Percentiles rank a stretch among this genome's conserved stretches.
These are phyloP conservation scores for Aspergillus brasiliensis DNA, from an alignment of 2,329 filamentous ascomycete genomes.

Conservation along the genomic window DNA sequence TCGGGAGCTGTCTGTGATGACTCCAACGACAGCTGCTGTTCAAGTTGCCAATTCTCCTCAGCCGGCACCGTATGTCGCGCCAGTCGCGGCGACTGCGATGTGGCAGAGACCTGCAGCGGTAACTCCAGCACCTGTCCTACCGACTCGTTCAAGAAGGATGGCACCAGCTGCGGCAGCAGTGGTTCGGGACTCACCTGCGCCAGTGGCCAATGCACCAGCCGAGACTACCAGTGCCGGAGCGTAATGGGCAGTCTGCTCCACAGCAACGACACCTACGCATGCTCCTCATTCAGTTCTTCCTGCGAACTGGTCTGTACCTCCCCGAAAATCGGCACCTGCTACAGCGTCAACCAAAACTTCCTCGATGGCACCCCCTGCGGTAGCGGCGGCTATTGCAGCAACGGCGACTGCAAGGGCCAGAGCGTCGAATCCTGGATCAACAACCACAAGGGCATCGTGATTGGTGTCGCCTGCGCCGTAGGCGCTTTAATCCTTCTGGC, in stretches of 20 bases:
- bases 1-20: slow-evolving; percentile 71
- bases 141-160: slow-evolving; percentile 71
- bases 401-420: slow-evolving; percentile 75
- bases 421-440: slow-evolving; percentile 76
- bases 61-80: slow-evolving; percentile 75
- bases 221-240: slow-evolving; percentile 83
- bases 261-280: slow-evolving; percentile 78
- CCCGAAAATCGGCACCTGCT: slow-evolving; percentile 68
- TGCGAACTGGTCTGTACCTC: slow-evolving; percentile 78
- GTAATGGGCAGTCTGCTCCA: slow-evolving; percentile 75
- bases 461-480: slow-evolving; percentile 72
- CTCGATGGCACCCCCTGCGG: slow-evolving; percentile 86
- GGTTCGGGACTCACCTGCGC: slow-evolving; percentile 70
- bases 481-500: slow-evolving; percentile 72
- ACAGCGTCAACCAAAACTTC: slow-evolving; percentile 81
- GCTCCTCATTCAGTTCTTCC: slow-evolving; percentile 60
- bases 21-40: slow-evolving; percentile 52
- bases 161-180: slow-evolving; percentile 65
- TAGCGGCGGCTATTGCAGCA: slow-evolving; percentile 75
- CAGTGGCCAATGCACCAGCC: slow-evolving; percentile 90
- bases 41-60: slow-evolving; percentile 47
- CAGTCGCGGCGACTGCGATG: slow-evolving; percentile 80
- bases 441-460: slow-evolving; percentile 76
- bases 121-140: slow-evolving; percentile 70
- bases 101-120: slow-evolving; percentile 79